Percentiles rank a stretch among this genome's conserved stretches.
phyloP scores from a whole-genome alignment of 192 early-diverging fungal genomes.

The Phlyctochytrium planicorne region DNA sequence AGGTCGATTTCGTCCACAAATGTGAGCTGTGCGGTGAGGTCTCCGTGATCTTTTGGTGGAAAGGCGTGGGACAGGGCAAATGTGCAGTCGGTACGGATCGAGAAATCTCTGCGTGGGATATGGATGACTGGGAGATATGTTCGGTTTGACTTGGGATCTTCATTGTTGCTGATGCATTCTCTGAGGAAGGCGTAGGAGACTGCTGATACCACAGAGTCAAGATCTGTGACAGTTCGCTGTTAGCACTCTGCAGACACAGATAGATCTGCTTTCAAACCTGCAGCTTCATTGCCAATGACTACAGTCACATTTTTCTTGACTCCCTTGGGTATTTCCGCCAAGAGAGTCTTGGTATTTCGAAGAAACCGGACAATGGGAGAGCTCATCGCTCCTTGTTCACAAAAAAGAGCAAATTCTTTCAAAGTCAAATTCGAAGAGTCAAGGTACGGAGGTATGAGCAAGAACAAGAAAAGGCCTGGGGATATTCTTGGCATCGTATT shows the following conservation, averaged over 20 bases:
- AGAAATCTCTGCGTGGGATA: conserved; percentile 59
- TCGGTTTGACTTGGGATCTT: background rate
- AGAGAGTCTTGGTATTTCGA: background rate
- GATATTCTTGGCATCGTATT: too few species aligned
- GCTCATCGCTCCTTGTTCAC: too few species aligned
- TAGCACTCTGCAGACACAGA: conserved; percentile 68
- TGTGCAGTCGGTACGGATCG: conserved; percentile 61
- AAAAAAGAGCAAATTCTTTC: too few species aligned
- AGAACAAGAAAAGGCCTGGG: too few species aligned
- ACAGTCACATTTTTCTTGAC: conserved; percentile 38
- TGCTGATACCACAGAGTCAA: conserved; percentile 68
- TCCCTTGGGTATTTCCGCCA: too few species aligned
- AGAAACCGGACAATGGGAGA: background rate
- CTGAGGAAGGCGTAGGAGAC: conserved; percentile 53
- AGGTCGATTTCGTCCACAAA: conserved; percentile 46
- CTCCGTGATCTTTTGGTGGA: background rate
- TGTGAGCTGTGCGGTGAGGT: conserved; percentile 7
- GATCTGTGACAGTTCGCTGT: conserved; percentile 57
- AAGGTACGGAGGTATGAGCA: too few species aligned
- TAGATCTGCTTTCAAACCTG: conserved; percentile 55
- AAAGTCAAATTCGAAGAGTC: too few species aligned
- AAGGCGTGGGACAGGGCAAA: conserved; percentile 43
- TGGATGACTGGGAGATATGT: conserved; percentile 57
- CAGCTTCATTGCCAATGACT: conserved; percentile 75
- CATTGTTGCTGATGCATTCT: conserved; percentile 2